Evolutionary conservation across 495 filamentous ascomycete genomes (phyloP).

Genomic region (Penicilliopsis zonata): DNA sequence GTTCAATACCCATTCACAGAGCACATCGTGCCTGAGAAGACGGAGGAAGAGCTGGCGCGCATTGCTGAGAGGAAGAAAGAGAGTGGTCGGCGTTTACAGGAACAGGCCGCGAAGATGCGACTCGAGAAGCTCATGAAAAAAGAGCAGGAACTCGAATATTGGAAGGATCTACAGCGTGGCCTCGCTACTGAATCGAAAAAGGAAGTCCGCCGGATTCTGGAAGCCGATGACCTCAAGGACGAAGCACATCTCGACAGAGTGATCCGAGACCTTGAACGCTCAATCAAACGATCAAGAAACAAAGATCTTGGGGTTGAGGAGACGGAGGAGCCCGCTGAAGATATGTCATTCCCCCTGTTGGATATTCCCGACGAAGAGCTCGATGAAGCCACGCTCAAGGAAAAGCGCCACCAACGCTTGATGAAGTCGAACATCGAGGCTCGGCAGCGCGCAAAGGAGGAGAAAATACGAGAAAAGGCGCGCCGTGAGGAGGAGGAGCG

Average conservation of each 20-base stretch:
- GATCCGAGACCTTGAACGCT: conserved; percentile 78
- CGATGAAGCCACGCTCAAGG: conserved; percentile 78
- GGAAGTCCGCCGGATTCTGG: conserved; percentile 70
- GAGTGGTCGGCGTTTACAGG: conserved; percentile 79
- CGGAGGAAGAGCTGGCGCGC: conserved; percentile 76
- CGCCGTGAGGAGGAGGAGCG: conserved; percentile 71
- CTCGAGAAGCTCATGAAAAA: conserved; percentile 90
- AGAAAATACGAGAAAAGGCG: conserved; percentile 86
- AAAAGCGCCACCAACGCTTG: conserved; percentile 82
- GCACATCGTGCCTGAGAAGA: conserved; percentile 77
- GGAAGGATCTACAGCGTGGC: conserved; percentile 62
- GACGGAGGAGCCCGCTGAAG: conserved; percentile 60
- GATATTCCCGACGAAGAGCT: conserved; percentile 86
- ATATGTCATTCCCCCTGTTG: conserved; percentile 73
- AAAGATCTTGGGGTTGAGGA: conserved; percentile 83
- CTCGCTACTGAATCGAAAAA: conserved; percentile 71
- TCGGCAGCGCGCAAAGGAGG: conserved; percentile 77
- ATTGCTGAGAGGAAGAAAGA: conserved; percentile 90
- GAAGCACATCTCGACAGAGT: conserved; percentile 68
- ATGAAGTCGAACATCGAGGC: conserved; percentile 93
- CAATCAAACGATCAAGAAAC: conserved; percentile 76
- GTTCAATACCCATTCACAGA: conserved; percentile 92
- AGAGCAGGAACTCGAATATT: conserved; percentile 91
- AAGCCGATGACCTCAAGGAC: conserved; percentile 84
- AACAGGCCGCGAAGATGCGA: conserved; percentile 93